Conservation (phyloP, 495 filamentous ascomycete genomes). For the Podospora fimiseda region DNA sequence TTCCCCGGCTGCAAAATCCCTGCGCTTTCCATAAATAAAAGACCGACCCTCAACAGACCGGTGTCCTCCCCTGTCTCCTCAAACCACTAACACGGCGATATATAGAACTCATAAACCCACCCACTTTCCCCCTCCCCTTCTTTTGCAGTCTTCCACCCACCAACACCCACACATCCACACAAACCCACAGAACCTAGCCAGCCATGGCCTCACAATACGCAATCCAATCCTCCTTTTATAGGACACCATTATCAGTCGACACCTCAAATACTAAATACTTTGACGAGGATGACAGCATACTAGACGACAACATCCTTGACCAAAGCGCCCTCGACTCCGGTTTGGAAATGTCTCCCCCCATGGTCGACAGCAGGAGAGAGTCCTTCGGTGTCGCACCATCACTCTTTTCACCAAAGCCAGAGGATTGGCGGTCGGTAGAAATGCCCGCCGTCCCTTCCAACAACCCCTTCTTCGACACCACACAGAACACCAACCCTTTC, state of each 20-base stretch:
- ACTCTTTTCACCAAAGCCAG: conserved; percentile 67
- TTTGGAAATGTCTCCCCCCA: conserved; percentile 61
- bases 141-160: conserved; percentile 10
- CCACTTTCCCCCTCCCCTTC: conserved; percentile 7
- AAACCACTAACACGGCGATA: conserved; percentile 34
- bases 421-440: conserved; percentile 60
- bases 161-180: conserved; percentile 11
- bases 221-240: conserved; percentile 58
- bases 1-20: conserved; percentile 16
- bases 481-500: conserved; percentile 50
- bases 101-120: conserved; percentile 25
- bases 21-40: conserved; percentile 25
- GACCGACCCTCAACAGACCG: too few relatives aligned
- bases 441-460: conserved; percentile 52
- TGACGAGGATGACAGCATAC: conserved; percentile 74
- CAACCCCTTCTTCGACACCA: conserved; percentile 59
- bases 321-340: conserved; percentile 55
- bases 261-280: conserved; percentile 54
- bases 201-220: conserved; percentile 47
- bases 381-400: conserved; percentile 63
- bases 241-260: conserved; percentile 57
- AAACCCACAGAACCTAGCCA: conserved; percentile 30
- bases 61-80: conserved; percentile 14
- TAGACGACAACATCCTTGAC: conserved; percentile 83
- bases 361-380: conserved; percentile 59